A percentile compares a stretch with the other conserved stretches of the same genome.
Conservation (phyloP, 2,329 filamentous ascomycete species). For the Colletotrichum spaethianum region DNA sequence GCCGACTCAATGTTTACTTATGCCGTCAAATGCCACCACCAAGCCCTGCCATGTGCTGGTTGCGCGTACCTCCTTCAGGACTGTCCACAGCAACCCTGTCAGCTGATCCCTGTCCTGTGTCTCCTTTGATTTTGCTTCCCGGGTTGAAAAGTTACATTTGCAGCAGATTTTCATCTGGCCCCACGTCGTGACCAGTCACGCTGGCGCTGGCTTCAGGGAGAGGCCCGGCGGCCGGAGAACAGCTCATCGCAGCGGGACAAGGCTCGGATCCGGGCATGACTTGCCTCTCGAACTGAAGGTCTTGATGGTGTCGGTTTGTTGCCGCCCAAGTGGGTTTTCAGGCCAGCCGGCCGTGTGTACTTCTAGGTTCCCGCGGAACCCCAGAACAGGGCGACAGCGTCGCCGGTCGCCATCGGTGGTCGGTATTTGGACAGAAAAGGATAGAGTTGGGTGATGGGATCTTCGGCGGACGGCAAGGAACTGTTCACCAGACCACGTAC, state of each 20-base stretch:
- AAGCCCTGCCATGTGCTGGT: constrained; percentile 30
- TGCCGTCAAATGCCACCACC: constrained; percentile 24
- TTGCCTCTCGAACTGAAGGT: constrained; percentile 16
- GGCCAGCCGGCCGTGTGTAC: neutral
- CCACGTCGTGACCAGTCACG: constrained; percentile 32
- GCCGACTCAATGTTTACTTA: constrained; percentile 30
- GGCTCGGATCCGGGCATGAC: constrained; percentile 33
- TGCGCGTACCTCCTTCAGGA: constrained; percentile 30
- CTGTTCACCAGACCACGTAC: constrained; percentile 34
- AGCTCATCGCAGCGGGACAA: constrained; percentile 31
- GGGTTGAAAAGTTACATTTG: constrained; percentile 32
- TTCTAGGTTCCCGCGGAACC: constrained; percentile 20
- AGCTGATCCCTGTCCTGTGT: constrained; percentile 29
- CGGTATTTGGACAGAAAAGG: neutral
- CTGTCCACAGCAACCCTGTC: constrained; percentile 34
- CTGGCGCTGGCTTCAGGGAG: constrained; percentile 33
- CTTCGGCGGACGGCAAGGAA: constrained; percentile 10
- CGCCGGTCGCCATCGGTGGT: neutral
- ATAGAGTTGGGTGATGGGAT: constrained; percentile 23
- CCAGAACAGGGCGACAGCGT: neutral
- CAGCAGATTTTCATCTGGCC: constrained; percentile 35
- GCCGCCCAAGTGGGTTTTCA: constrained; percentile 25
- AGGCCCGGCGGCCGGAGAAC: constrained; percentile 37
- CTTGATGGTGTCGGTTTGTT: constrained; percentile 22
- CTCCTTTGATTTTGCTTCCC: constrained; percentile 30